These are phyloP conservation scores for Saururus chinensis DNA, from an alignment of 164 flowering plant genomes.

Conservation along the genomic window DNA sequence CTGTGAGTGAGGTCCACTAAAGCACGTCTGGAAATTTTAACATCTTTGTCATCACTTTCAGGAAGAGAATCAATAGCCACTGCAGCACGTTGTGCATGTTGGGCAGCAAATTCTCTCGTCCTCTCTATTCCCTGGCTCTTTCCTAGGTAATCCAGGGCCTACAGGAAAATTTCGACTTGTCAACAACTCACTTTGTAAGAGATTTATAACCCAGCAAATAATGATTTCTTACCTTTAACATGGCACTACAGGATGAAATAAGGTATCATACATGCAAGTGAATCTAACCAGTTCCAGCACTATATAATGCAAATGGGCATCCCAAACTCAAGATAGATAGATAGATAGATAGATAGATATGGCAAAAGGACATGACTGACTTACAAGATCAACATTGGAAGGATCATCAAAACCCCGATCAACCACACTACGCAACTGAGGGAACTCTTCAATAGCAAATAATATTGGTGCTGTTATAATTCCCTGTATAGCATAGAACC, in stretches of 20 bases:
- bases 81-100: constrained; percentile 78
- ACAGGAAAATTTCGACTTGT: not conserved
- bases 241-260: no score
- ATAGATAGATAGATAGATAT: not conserved
- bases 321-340: not conserved
- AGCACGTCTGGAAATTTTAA: constrained; percentile 68
- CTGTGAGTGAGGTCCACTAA: constrained; percentile 67
- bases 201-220: no score
- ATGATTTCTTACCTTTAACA: no score
- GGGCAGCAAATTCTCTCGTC: constrained; percentile 61
- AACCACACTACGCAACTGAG: constrained; percentile 60
- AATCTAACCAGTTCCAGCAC: no score
- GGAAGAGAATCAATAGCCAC: constrained; percentile 77
- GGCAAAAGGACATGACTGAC: constrained; percentile 11
- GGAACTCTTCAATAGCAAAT: constrained; percentile 91
- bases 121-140: constrained; percentile 74
- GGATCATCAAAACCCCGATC: constrained; percentile 63
- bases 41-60: constrained; percentile 62
- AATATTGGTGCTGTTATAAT: constrained; percentile 79
- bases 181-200: no score
- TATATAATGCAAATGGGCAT: not conserved
- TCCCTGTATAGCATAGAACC: constrained; percentile 12
- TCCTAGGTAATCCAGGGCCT: constrained; percentile 88
- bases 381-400: constrained; percentile 69
- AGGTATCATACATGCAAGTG: no score